Evolutionary conservation across 2,329 filamentous ascomycete species (phyloP).

Genomic region (Teratosphaeria gauchensis): DNA sequence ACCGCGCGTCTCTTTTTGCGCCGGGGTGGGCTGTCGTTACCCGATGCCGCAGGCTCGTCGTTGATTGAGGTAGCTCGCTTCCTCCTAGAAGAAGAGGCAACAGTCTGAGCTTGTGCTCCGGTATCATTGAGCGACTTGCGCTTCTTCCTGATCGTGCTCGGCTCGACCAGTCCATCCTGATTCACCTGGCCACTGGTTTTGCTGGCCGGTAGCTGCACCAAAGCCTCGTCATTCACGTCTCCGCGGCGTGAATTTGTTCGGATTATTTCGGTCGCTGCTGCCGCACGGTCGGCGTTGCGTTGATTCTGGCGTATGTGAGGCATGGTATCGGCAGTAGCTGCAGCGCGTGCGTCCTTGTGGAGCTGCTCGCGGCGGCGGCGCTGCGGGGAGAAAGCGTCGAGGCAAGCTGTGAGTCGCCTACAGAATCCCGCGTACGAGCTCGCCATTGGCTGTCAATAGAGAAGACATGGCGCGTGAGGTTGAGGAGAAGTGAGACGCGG

Average conservation of each 20-base stretch:
- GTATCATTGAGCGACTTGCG: not conserved
- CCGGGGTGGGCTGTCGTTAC: not conserved
- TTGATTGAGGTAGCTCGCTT: not conserved
- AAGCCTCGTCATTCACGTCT: not conserved
- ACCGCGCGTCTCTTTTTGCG: not conserved
- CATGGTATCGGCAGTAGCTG: not conserved
- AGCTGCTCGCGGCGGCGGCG: not conserved
- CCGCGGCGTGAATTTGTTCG: not conserved
- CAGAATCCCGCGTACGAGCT: not conserved
- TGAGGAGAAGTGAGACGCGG: not conserved
- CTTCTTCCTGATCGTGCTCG: not conserved
- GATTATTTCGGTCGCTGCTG: not conserved
- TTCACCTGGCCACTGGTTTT: not conserved
- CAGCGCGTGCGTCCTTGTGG: not conserved
- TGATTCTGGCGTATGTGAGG: not conserved
- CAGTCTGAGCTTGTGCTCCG: not conserved
- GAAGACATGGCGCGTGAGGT: not conserved
- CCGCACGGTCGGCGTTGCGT: not conserved
- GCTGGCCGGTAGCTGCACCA: not conserved
- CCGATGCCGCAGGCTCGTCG: not conserved
- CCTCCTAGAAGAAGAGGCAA: not conserved
- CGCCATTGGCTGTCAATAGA: not conserved
- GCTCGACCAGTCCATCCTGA: not conserved
- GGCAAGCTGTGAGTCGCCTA: not conserved
- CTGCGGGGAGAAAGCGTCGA: not conserved